Conservation (phyloP, 2,329 filamentous ascomycete species). For the Phialophora expanda region DNA sequence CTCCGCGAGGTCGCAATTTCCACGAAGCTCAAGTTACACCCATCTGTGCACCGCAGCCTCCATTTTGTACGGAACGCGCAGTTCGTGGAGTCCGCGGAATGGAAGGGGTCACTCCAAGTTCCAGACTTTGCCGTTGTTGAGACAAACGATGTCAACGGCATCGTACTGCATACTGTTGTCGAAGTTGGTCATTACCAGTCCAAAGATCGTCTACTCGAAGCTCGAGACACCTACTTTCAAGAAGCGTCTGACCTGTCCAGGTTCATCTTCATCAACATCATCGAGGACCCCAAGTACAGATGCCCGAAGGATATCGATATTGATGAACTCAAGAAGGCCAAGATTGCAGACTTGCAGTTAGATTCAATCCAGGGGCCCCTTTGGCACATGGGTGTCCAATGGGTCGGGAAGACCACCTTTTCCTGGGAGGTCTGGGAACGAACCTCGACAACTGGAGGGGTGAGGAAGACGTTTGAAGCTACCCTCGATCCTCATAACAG, state of each 20-base stretch:
- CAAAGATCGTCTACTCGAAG: constrained; percentile 1
- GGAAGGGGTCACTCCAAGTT: not conserved
- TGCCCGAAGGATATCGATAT: not conserved
- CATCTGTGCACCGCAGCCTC: no score
- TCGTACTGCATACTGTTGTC: constrained; percentile 2
- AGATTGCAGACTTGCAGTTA: not conserved
- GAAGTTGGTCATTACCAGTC: constrained; percentile 8
- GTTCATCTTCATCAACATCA: constrained; percentile 7
- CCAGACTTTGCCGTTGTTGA: constrained; percentile 4
- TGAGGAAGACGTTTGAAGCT: constrained; percentile 2
- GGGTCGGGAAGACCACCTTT: constrained; percentile 3
- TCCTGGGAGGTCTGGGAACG: constrained; percentile 14
- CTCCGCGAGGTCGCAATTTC: no score
- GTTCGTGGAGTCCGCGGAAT: not conserved
- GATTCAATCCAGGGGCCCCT: constrained; percentile 10
- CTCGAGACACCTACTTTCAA: not conserved
- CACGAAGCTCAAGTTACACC: no score
- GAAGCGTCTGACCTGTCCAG: not conserved
- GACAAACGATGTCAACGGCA: not conserved
- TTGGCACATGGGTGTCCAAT: not conserved
- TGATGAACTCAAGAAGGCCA: not conserved
- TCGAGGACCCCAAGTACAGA: not conserved
- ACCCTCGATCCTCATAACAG: constrained; percentile 2
- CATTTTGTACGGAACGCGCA: no score
- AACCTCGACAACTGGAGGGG: not conserved